Conservation (phyloP, 495 filamentous ascomycete genomes). For the Daldinia loculata region DNA sequence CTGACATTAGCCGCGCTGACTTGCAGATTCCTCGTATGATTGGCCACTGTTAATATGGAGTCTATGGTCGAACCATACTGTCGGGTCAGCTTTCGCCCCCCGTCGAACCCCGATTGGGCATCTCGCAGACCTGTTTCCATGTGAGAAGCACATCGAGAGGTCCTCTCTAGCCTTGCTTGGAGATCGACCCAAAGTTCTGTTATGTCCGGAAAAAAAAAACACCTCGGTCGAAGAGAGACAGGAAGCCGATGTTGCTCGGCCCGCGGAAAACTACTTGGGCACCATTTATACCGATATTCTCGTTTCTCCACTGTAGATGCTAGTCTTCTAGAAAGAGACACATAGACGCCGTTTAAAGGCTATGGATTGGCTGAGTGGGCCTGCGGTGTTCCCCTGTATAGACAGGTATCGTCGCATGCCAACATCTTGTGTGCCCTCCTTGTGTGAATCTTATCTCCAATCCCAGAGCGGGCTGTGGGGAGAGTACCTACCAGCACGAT, state of each 20-base stretch:
- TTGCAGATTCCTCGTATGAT: slow-evolving; percentile 5
- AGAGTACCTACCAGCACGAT: slow-evolving; percentile 10
- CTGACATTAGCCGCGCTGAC: slow-evolving; percentile 32
- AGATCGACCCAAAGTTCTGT: not conserved
- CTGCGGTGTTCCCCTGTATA: slow-evolving; percentile 7
- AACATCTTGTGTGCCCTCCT: slow-evolving; percentile 19
- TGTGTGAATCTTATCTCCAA: slow-evolving; percentile 17
- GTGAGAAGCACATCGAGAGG: slow-evolving; percentile 12
- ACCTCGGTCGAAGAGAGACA: not conserved
- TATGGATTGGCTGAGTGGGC: not conserved
- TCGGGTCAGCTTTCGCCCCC: slow-evolving; percentile 32
- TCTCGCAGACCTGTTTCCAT: not conserved
- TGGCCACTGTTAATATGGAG: slow-evolving; percentile 30
- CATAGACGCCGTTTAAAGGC: not conserved
- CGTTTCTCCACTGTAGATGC: not conserved
- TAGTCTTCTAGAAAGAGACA: not conserved
- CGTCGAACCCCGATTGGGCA: slow-evolving; percentile 12
- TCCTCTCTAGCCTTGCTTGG: slow-evolving; percentile 11
- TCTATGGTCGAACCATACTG: slow-evolving; percentile 29
- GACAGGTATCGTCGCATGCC: slow-evolving; percentile 9
- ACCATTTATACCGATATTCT: not conserved
- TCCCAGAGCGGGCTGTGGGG: slow-evolving; percentile 10
- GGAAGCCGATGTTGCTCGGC: not conserved
- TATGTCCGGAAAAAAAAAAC: not conserved
- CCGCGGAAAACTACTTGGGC: not conserved